phyloP scores from a whole-genome alignment of 805 yeast genomes.

The Candida michaelii region DNA sequence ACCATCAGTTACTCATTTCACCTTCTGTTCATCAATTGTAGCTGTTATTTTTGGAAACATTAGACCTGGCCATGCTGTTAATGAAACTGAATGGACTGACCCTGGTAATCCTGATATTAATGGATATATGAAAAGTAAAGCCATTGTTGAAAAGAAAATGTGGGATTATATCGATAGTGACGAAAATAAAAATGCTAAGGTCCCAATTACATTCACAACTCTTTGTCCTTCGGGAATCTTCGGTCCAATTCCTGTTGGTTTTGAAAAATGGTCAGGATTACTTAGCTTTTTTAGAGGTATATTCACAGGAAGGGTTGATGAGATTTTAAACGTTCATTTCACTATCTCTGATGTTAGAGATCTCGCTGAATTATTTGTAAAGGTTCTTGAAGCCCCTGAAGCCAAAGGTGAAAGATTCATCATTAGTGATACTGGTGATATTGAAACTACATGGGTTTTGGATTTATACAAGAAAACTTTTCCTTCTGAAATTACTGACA shows the following conservation, averaged over 20 bases:
- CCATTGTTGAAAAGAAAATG: conserved; percentile 9
- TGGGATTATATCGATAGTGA: conserved; percentile 13
- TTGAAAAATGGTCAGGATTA: conserved; percentile 4
- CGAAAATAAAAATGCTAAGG: conserved; percentile 2
- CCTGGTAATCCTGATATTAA: not conserved
- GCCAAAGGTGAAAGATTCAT: conserved; percentile 10
- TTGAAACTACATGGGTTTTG: not conserved
- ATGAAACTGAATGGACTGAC: not conserved
- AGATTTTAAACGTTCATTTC: not conserved
- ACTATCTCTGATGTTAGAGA: conserved; percentile 11
- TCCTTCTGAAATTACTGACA: conserved; percentile 4
- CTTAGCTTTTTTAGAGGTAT: not conserved
- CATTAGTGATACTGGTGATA: not conserved
- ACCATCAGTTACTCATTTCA: conserved; percentile 6
- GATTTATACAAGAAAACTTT: not conserved
- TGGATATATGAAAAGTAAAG: conserved; percentile 11
- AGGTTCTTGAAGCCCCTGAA: not conserved
- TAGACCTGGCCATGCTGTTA: conserved; percentile 2
- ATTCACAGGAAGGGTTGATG: not conserved
- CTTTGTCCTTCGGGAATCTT: conserved; percentile 8
- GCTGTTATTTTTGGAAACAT: not conserved
- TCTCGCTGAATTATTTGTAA: conserved; percentile 8
- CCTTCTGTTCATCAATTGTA: conserved; percentile 3
- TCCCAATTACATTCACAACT: conserved; percentile 7
- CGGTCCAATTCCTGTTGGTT: conserved; percentile 12